Percentiles rank a stretch among this genome's conserved stretches.
Evolutionary conservation across 1,139 yeast species (phyloP).

Genomic region (Casaregolazyma suthepensis): DNA sequence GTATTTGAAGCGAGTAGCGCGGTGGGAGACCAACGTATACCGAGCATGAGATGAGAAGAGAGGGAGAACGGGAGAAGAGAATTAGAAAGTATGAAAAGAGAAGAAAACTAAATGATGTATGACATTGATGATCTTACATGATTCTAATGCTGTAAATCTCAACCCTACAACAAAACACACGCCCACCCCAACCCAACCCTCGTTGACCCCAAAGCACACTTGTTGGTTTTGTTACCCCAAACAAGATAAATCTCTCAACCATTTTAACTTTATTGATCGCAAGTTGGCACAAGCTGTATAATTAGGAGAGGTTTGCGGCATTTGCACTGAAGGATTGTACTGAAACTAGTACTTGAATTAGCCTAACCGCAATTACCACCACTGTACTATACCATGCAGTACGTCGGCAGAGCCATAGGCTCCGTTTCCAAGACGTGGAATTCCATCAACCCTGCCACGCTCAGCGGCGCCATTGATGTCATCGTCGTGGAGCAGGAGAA

Average conservation of each 20-base stretch:
- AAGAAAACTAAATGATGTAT: too few species aligned
- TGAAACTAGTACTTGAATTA: too few species aligned
- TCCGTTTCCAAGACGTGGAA: constrained; percentile 96
- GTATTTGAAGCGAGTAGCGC: not conserved
- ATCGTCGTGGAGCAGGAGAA: constrained; percentile 92
- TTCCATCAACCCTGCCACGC: constrained; percentile 90
- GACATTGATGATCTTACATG: too few species aligned
- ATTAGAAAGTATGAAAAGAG: not conserved
- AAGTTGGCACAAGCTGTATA: not conserved
- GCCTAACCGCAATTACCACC: too few species aligned
- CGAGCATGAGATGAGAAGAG: not conserved
- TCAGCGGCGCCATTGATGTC: constrained; percentile 95
- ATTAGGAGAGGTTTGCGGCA: too few species aligned
- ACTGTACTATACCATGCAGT: constrained; percentile 57
- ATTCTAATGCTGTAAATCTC: too few species aligned
- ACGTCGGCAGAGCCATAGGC: constrained; percentile 92
- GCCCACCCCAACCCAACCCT: not conserved
- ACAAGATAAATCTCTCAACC: not conserved
- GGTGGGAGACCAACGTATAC: not conserved
- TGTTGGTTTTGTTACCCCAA: not conserved
- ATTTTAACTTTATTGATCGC: constrained; percentile 1
- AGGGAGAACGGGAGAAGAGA: not conserved
- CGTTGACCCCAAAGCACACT: not conserved
- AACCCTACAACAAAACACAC: not conserved
- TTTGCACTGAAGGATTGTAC: not conserved